Base-by-base conservation (phyloP, 2,329 filamentous ascomycete species). In the Diplodia intermedia region DNA sequence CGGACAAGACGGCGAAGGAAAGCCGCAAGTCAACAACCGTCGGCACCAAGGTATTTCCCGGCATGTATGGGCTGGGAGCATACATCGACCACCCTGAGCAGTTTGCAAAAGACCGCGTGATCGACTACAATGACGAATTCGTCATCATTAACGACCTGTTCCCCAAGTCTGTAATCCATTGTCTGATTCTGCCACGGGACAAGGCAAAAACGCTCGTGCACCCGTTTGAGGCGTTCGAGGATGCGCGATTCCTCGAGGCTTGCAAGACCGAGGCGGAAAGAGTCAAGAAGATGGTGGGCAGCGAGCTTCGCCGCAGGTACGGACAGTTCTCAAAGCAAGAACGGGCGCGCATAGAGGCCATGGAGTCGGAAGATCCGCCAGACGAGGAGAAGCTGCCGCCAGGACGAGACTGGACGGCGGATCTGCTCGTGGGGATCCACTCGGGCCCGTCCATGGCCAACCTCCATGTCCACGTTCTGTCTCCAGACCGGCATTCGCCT, bases 381-480 rank as follows among this genome's bases (percentile, higher is more conserved):
- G 73, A 74, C 2, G 52, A 73, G 6, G 72, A 71, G 0, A 73
- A 76, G 0, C 80, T 94, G 9, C 93, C 93, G 0, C 70, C 75
- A 0, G 94, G 93, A 0, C 85, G 94, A 29, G 89, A 97, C 79
- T 98, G 93, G 92, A 80, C 82, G 50, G 81, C 82, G 14, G 92
- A 95, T 31, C 85, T 98, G 60, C 86, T 87, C 61, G 86, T 89
- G 23, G 95, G 95, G 15, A 86, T 97, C 8, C 95, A 99, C 80
- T 91, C 92, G 3, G 88, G 90, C 72, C 95, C 95, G 3, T 94
- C 90, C 67, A 98, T 99, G 95, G 90, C 87, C 71, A 93, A 98
- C 77, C 77, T 98, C 66, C 95, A 99, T 79, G 84, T 98, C 4
- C 95, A 99, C 78, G 88, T 98, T 36, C 80, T 98, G 68, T 92